phyloP scores from a whole-genome alignment of 2,329 filamentous ascomycete species.

The Calonectria honghensis region DNA sequence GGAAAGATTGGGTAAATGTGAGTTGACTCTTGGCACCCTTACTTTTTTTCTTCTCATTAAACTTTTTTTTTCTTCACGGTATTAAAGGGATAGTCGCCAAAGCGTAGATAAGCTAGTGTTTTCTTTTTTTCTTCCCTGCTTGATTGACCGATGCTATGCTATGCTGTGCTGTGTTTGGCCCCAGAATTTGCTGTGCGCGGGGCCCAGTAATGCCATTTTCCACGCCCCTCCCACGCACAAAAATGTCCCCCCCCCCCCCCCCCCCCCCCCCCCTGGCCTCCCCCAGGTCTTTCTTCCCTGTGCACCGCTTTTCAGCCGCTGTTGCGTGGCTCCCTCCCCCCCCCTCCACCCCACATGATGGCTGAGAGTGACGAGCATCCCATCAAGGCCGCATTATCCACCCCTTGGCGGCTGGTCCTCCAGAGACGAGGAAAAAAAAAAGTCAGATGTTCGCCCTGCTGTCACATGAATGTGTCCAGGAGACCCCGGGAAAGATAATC shows the following conservation, averaged over 20 bases:
- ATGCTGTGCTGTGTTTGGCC: constrained; percentile 8
- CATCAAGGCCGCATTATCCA: constrained; percentile 32
- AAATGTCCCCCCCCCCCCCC: constrained; percentile 13
- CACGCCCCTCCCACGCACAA: constrained; percentile 35
- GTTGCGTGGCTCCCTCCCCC: too few species aligned
- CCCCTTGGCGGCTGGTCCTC: constrained; percentile 27
- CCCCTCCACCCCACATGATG: constrained; percentile 39
- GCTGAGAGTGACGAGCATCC: constrained; percentile 38
- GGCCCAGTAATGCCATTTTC: constrained; percentile 30
- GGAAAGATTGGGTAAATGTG: neutral
- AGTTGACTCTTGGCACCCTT: neutral
- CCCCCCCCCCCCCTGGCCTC: constrained; percentile 23
- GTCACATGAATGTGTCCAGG: constrained; percentile 37
- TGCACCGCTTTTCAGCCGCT: too few species aligned
- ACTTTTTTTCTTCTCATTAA: neutral
- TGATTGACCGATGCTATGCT: neutral
- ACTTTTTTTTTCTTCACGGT: neutral
- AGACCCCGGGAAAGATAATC: constrained; percentile 31
- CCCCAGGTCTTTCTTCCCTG: too few species aligned
- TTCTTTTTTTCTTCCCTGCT: constrained; percentile 9
- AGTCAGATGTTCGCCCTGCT: constrained; percentile 40
- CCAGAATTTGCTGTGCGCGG: constrained; percentile 29
- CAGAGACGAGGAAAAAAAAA: constrained; percentile 3
- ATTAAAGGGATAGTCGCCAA: neutral
- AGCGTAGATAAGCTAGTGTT: neutral